Evolutionary conservation across 140 eudicot genomes (phyloP).

Genomic region (Flaveria floridana): DNA sequence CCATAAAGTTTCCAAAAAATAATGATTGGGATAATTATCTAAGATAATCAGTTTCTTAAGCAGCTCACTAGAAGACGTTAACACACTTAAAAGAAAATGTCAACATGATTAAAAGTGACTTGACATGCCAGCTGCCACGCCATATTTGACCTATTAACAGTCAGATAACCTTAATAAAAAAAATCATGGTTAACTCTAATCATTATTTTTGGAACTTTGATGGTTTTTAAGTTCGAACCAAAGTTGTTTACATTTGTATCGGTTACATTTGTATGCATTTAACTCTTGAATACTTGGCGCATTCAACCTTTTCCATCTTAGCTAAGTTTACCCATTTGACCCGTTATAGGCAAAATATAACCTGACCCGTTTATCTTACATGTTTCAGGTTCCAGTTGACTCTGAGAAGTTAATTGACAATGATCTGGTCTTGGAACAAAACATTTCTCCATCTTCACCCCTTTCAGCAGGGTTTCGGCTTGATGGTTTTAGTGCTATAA

Average conservation of each 20-base stretch:
- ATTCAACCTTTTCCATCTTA: neutral
- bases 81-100: neutral
- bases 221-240: neutral
- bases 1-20: neutral
- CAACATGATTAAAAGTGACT: neutral
- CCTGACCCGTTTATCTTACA: slow-evolving; percentile 9
- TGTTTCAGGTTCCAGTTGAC: slow-evolving; percentile 68
- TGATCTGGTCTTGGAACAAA: slow-evolving; percentile 72
- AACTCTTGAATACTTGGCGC: neutral
- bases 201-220: neutral
- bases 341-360: neutral
- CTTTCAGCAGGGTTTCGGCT: slow-evolving; percentile 76
- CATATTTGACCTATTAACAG: slow-evolving; percentile 1
- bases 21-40: neutral
- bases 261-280: neutral
- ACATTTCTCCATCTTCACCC: slow-evolving; percentile 69
- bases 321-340: slow-evolving; percentile 1
- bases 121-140: neutral
- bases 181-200: neutral
- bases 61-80: neutral
- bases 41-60: neutral
- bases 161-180: neutral
- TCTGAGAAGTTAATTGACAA: slow-evolving; percentile 65
- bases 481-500: slow-evolving; percentile 76
- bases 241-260: neutral